Conservation (phyloP, 805 yeast species). For the Starmerella bombicola region DNA sequence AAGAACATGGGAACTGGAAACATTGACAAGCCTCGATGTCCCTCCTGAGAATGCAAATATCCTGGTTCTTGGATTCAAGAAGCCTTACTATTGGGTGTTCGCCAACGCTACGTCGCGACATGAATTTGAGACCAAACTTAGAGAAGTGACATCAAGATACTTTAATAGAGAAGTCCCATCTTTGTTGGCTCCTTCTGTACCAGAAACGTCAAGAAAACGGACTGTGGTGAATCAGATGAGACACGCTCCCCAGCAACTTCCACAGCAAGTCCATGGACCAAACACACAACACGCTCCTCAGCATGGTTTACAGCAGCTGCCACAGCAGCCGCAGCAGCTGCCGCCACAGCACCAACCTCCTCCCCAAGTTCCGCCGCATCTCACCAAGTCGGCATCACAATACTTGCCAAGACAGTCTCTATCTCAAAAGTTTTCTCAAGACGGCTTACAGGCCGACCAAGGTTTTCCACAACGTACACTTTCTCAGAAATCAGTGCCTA, state of each 20-base stretch:
- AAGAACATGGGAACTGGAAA: slow-evolving; percentile 78
- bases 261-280: not conserved
- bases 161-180: slow-evolving; percentile 19
- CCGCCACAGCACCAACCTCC: not conserved
- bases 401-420: no score
- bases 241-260: not conserved
- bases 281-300: slow-evolving; percentile 3
- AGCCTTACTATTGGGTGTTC: slow-evolving; percentile 76
- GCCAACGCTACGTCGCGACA: slow-evolving; percentile 44
- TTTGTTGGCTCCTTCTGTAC: slow-evolving; percentile 10
- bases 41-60: slow-evolving; percentile 30
- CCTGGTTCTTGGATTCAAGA: slow-evolving; percentile 49
- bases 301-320: not conserved
- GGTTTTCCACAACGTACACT: no score
- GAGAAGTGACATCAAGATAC: slow-evolving; percentile 40
- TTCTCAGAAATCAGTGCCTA: no score
- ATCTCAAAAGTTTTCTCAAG: no score
- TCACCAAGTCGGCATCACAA: no score
- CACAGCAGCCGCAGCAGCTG: not conserved
- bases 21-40: slow-evolving; percentile 44
- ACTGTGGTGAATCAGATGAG: slow-evolving; percentile 2
- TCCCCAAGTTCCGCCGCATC: not conserved
- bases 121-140: slow-evolving; percentile 42
- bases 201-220: slow-evolving; percentile 9
- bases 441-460: no score